Conservation (phyloP, 2,329 filamentous ascomycete species). For the Fusarium algeriense region DNA sequence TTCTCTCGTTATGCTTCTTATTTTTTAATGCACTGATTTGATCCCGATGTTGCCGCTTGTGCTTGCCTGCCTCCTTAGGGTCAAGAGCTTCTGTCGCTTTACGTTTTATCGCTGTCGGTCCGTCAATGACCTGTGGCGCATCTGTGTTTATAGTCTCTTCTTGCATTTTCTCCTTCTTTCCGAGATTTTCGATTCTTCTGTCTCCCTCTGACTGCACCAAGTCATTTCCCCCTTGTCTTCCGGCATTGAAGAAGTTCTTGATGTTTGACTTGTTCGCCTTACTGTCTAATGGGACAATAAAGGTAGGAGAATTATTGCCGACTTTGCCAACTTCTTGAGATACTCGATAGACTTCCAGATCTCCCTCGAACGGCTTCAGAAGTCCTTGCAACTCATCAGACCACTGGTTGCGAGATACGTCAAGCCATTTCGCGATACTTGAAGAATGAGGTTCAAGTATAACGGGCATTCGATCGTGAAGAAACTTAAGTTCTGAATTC, state of each 20-base stretch:
- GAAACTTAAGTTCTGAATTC: constrained; percentile 83
- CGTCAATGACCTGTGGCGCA: neutral
- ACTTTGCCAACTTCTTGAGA: constrained; percentile 93
- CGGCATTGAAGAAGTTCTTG: constrained; percentile 86
- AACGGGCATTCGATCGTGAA: constrained; percentile 97
- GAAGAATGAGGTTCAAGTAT: constrained; percentile 83
- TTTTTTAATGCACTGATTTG: constrained; percentile 60
- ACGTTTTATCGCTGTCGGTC: constrained; percentile 36
- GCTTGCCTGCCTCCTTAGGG: constrained; percentile 32
- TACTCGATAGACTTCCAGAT: constrained; percentile 88
- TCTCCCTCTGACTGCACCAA: neutral
- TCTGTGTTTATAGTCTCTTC: neutral
- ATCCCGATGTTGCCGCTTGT: constrained; percentile 18
- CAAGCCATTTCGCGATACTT: constrained; percentile 79
- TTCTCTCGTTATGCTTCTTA: constrained; percentile 49
- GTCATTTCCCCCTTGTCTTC: constrained; percentile 54
- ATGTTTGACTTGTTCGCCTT: constrained; percentile 93
- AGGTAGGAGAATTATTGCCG: constrained; percentile 87
- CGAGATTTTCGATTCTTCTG: neutral
- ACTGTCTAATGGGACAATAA: constrained; percentile 85
- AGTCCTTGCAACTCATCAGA: constrained; percentile 80
- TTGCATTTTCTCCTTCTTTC: neutral
- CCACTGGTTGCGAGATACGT: constrained; percentile 80
- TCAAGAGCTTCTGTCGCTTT: constrained; percentile 39
- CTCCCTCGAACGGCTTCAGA: constrained; percentile 82